Percentiles rank a stretch among this genome's conserved stretches.
phyloP scores from a whole-genome alignment of 2,329 filamentous ascomycete species.

The Conoideocrella luteorostrata region DNA sequence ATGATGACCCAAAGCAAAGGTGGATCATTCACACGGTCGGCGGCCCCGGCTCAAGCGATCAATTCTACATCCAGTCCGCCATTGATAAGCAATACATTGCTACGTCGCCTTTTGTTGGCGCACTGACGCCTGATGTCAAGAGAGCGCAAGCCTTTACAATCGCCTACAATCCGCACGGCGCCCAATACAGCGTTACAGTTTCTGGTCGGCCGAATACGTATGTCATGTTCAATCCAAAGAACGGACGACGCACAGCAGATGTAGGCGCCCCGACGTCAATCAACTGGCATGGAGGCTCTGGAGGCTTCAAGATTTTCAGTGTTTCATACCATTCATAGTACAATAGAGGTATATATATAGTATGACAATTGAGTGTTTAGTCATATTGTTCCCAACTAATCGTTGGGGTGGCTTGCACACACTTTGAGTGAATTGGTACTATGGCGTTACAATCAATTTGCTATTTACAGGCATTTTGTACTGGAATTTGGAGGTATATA shows the following conservation, averaged over 20 bases:
- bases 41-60: conserved; percentile 17
- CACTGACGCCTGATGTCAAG: conserved; percentile 8
- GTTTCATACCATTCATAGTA: conserved; percentile 8
- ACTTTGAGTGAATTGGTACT: too few relatives aligned
- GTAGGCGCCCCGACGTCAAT: neutral
- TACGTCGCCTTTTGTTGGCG: conserved; percentile 34
- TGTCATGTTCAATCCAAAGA: neutral
- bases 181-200: conserved; percentile 7
- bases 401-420: too few relatives aligned
- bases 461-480: too few relatives aligned
- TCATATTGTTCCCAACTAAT: too few relatives aligned
- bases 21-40: conserved; percentile 39
- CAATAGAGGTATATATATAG: too few relatives aligned
- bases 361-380: too few relatives aligned
- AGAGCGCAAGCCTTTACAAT: conserved; percentile 11
- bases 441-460: too few relatives aligned
- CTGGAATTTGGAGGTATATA: too few relatives aligned
- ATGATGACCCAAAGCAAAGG: conserved; percentile 36
- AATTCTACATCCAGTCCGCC: conserved; percentile 19
- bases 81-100: conserved; percentile 17
- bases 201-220: neutral
- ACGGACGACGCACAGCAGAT: neutral
- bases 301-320: conserved; percentile 7
- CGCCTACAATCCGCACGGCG: conserved; percentile 1
- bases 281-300: neutral